Base-by-base conservation (phyloP, 2,329 filamentous ascomycete species). In the Alternaria incomplexa region DNA sequence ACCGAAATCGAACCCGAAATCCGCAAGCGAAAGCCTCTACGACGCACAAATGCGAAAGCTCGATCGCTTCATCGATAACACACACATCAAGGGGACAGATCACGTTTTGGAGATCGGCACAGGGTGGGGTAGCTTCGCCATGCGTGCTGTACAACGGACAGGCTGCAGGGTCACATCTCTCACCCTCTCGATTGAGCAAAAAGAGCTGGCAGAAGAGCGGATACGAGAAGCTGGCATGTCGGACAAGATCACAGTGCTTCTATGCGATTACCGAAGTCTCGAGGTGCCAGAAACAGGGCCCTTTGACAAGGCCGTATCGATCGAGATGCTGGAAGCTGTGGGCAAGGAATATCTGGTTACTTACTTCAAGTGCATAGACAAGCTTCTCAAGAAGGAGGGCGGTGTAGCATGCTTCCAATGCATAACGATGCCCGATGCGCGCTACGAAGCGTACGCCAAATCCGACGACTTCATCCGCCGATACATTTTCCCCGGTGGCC, bases 401-500 rank as follows among this genome's bases (percentile, higher is more conserved):
- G 88, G 90, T 1, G 86, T 92, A 46, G 89, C 88, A 7, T 87
- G 90, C 51, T 91, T 93, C 77, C 91, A 93, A 76, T 92, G 90
- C 78, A 93, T 92, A 73, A 93, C 91, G 2, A 92, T 92, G 86
- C 90, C 90, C 0, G 89, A 93, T 40, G 72, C 85, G 43, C 84
- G 89, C 55, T 90, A 91, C 73, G 87, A 88, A 65, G 86, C 85
- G 8, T 92, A 92, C 73, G 84, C 87, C 17, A 88, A 85, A 69
- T 85, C 86, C 3, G 88, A 91, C 76, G 90, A 92, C 73, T 93
- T 93, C 78, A 92, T 93, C 73, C 87, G 90, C 61, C 88, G 89
- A 65, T 92, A 93, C 79, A 93, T 93, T 58, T 93, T 93, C 78
- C 91, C 91, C 0, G 90, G 91, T n/a, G 91, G 91, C 1, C 90